Percentiles rank a stretch among this genome's conserved stretches.
Conservation (phyloP, 352 stramenopile species). For the Achlya hypogyna region DNA sequence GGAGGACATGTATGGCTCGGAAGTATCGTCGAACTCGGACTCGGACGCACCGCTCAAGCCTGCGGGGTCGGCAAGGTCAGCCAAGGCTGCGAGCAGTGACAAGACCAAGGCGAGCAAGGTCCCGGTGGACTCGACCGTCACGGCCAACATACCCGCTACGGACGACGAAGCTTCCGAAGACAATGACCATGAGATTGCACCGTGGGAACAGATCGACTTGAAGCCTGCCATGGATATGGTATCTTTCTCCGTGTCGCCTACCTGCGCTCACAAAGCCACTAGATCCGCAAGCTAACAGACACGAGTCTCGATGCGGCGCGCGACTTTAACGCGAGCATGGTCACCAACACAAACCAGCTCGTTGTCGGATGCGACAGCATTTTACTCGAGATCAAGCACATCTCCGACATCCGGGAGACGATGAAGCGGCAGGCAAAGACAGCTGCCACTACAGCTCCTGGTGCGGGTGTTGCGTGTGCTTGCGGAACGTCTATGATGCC, state of each 20-base stretch:
- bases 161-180: conserved; percentile 80
- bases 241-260: conserved; percentile 17
- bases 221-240: conserved; percentile 75
- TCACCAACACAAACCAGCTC: conserved; percentile 67
- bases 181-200: conserved; percentile 60
- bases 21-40: conserved; percentile 17
- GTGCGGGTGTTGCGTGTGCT: background rate
- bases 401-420: conserved; percentile 41
- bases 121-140: background rate
- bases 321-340: conserved; percentile 81
- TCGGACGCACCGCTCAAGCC: conserved; percentile 19
- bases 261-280: background rate
- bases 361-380: conserved; percentile 66
- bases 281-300: conserved; percentile 54
- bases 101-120: background rate
- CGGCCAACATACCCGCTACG: conserved; percentile 24
- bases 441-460: background rate
- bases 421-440: conserved; percentile 8
- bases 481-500: conserved; percentile 17
- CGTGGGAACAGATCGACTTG: conserved; percentile 73
- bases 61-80: conserved; percentile 27
- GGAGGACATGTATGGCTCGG: conserved; percentile 1
- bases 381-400: conserved; percentile 63
- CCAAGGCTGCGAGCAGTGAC: conserved; percentile 9
- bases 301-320: conserved; percentile 67